These are phyloP conservation scores for Musa beccarii DNA, from an alignment of 176 grass and related monocot genomes.

Conservation along the genomic window DNA sequence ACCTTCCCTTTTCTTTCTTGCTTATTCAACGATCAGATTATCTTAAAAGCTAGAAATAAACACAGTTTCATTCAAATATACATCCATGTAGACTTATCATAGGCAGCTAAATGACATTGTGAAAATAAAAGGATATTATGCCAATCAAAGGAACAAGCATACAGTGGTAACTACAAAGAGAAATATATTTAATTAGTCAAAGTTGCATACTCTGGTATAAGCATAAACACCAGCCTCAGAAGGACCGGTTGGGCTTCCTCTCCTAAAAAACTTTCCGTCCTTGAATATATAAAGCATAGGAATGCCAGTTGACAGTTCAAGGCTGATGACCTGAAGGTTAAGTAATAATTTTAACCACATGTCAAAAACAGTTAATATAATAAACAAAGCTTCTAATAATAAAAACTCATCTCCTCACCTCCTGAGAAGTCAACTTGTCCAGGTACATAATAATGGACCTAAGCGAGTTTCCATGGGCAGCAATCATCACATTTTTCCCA, in stretches of 20 bases:
- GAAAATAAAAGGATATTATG: background rate
- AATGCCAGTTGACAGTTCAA: conserved; percentile 91
- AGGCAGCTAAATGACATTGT: too few species aligned
- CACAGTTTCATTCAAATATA: too few species aligned
- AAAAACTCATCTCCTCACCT: conserved; percentile 30
- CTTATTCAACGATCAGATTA: too few species aligned
- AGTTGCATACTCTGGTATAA: conserved; percentile 68
- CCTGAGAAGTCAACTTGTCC: conserved; percentile 84
- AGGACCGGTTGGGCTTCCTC: conserved; percentile 70
- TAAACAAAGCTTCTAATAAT: conserved; percentile 8
- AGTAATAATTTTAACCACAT: conserved; percentile 4
- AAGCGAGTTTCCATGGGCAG: conserved; percentile 92
- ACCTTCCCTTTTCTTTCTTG: too few species aligned
- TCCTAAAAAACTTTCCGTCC: conserved; percentile 83
- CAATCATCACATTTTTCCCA: conserved; percentile 95
- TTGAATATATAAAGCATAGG: conserved; percentile 99
- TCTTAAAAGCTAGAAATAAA: too few species aligned
- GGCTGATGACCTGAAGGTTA: conserved; percentile 64
- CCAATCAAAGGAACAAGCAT: background rate
- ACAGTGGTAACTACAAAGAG: background rate
- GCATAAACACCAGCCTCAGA: conserved; percentile 94
- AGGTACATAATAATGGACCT: conserved; percentile 98
- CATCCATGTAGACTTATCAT: too few species aligned
- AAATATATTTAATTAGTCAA: conserved; percentile 9
- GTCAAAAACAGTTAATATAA: conserved; percentile 6